Evolutionary conservation across 352 stramenopile genomes (phyloP), one percentile per base, ranked within the genome.

Genomic region (Phytophthora kernoviae): DNA sequence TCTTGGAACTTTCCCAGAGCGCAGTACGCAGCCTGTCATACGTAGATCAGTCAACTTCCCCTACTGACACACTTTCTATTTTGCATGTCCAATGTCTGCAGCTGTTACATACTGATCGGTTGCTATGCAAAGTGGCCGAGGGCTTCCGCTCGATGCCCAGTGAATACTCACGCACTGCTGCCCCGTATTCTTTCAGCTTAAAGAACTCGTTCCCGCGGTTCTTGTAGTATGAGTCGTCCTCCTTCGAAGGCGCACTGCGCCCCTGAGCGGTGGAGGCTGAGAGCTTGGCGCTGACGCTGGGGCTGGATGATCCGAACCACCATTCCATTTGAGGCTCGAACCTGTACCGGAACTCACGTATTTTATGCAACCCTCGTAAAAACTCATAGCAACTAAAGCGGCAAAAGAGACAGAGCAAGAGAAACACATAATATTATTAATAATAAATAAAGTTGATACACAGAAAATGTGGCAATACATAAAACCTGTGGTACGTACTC

Each of bases 311-410:
- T 3, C 63, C 76, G 40, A 91, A 90, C 2, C 90, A 62, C 82
- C 82, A 91, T 42, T 91, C 77, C 82, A 91, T 90, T 17, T 4
- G n/a, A n/a, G n/a, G n/a, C n/a, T n/a, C n/a, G n/a, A n/a, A n/a
- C n/a, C n/a, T n/a, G n/a, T n/a, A n/a, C n/a, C n/a, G n/a, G n/a
- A n/a, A n/a, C n/a, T n/a, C n/a, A n/a, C n/a, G n/a, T n/a, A n/a
- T n/a, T n/a, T n/a, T n/a, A n/a, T n/a, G n/a, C n/a, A n/a, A n/a
- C n/a, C n/a, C n/a, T n/a, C n/a, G n/a, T n/a, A n/a, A n/a, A n/a
- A n/a, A n/a, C n/a, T n/a, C n/a, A n/a, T n/a, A n/a, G n/a, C n/a
- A n/a, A n/a, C n/a, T n/a, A n/a, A n/a, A n/a, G n/a, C n/a, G n/a
- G n/a, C n/a, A n/a, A n/a, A n/a, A n/a, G n/a, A n/a, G n/a, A n/a